Evolutionary conservation across 768 basidiomycete genomes (phyloP).

Genomic region (Russula ochroleuca): DNA sequence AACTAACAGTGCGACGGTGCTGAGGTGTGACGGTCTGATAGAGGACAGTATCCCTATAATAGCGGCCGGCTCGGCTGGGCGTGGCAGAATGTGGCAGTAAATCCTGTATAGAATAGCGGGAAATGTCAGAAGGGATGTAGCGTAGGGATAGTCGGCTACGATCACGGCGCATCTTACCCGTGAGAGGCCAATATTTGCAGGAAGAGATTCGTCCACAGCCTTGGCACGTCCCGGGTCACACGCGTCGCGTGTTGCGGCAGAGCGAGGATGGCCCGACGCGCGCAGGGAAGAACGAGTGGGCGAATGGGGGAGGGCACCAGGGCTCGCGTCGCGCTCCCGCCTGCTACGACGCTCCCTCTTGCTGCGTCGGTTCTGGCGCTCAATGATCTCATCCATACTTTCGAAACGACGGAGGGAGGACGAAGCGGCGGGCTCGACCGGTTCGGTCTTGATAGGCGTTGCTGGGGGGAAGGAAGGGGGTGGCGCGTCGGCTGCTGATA

Average conservation of each 20-base stretch:
- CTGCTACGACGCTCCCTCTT: slow-evolving; percentile 47
- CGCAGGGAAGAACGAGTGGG: slow-evolving; percentile 40
- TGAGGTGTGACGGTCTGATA: slow-evolving; percentile 25
- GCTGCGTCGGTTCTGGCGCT: slow-evolving; percentile 57
- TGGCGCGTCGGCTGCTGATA: slow-evolving; percentile 44
- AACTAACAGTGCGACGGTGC: slow-evolving; percentile 22
- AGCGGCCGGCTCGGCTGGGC: slow-evolving; percentile 24
- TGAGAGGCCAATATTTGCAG: neutral
- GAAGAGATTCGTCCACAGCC: slow-evolving; percentile 12
- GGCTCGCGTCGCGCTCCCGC: slow-evolving; percentile 44
- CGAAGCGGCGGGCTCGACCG: slow-evolving; percentile 40
- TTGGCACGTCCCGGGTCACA: slow-evolving; percentile 46
- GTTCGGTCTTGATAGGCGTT: slow-evolving; percentile 64
- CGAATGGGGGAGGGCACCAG: slow-evolving; percentile 7
- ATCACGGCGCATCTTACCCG: slow-evolving; percentile 11
- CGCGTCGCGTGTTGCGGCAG: slow-evolving; percentile 27
- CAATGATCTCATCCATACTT: slow-evolving; percentile 74
- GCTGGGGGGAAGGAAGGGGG: slow-evolving; percentile 38
- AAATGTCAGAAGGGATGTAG: neutral
- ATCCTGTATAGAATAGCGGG: slow-evolving; percentile 37
- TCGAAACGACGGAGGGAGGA: slow-evolving; percentile 56
- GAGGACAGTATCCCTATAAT: slow-evolving; percentile 28
- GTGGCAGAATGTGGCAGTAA: slow-evolving; percentile 33
- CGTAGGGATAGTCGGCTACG: neutral
- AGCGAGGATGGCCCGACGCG: slow-evolving; percentile 47